These are phyloP conservation scores for Novymonas esmeraldas DNA, from an alignment of 208 protist genomes.

Conservation along the genomic window DNA sequence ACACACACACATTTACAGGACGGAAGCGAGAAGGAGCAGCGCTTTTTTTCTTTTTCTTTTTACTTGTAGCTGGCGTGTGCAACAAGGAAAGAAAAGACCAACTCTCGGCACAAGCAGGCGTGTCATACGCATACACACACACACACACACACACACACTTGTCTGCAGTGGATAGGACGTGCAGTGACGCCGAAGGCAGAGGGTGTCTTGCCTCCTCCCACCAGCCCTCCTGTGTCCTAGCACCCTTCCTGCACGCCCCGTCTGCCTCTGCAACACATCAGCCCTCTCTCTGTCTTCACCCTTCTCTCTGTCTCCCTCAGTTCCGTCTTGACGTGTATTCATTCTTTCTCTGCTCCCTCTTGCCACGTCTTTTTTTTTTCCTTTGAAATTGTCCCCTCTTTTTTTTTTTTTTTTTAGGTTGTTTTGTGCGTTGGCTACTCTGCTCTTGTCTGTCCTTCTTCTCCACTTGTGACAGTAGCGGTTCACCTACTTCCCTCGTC, in stretches of 20 bases:
- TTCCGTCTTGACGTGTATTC: neutral
- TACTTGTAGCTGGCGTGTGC: neutral
- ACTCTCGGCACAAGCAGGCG: too few relatives aligned
- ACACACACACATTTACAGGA: too few relatives aligned
- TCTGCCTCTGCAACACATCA: neutral
- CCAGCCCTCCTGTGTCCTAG: neutral
- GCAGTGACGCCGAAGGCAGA: too few relatives aligned
- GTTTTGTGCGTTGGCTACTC: neutral
- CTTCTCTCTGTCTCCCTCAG: neutral
- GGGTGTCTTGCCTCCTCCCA: neutral
- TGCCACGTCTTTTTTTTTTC: neutral
- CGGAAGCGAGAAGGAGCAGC: too few relatives aligned
- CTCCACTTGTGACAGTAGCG: neutral
- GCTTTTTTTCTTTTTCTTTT: neutral
- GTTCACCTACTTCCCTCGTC: neutral
- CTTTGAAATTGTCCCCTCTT: neutral
- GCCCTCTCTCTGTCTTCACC: neutral
- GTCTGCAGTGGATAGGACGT: too few relatives aligned
- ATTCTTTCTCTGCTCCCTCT: neutral
- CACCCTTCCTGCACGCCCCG: too few relatives aligned
- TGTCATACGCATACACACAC: neutral
- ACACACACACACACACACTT: neutral
- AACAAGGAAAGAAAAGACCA: too few relatives aligned
- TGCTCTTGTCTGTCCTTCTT: too few relatives aligned
- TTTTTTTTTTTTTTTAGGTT: neutral